Percentiles rank a stretch among this genome's conserved stretches.
Conservation (phyloP, 495 filamentous ascomycete species). For the Aspergillus baeticus region DNA sequence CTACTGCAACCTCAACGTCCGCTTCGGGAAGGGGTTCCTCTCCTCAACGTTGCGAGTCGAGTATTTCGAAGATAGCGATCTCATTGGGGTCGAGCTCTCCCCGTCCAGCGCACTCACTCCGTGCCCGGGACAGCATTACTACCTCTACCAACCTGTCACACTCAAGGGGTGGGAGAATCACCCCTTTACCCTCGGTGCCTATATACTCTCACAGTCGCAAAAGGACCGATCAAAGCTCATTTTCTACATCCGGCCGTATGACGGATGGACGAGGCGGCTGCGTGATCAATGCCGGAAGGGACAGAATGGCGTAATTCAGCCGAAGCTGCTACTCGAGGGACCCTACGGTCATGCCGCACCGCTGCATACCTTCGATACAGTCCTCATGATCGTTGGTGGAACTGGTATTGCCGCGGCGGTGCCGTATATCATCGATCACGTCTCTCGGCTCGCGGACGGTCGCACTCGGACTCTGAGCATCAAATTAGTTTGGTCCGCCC, state of each 20-base stretch:
- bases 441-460: constrained; percentile 12
- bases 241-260: constrained; percentile 32
- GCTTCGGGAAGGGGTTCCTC: constrained; percentile 1
- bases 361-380: constrained; percentile 37
- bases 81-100: constrained; percentile 36
- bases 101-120: constrained; percentile 27
- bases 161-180: constrained; percentile 48
- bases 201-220: background rate
- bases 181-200: constrained; percentile 47
- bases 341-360: constrained; percentile 47
- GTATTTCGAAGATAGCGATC: constrained; percentile 35
- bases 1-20: constrained; percentile 32
- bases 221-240: constrained; percentile 11
- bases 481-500: constrained; percentile 27
- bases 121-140: constrained; percentile 43
- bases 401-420: constrained; percentile 48
- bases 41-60: constrained; percentile 23
- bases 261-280: constrained; percentile 35
- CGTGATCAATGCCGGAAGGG: constrained; percentile 20
- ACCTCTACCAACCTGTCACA: constrained; percentile 38
- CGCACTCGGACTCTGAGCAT: constrained; percentile 17
- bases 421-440: constrained; percentile 35
- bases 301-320: background rate
- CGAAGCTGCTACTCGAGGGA: constrained; percentile 45
- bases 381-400: constrained; percentile 51